Percentiles rank a stretch among this genome's conserved stretches.
Conservation (phyloP, 306 rosid species). For the Vigna reflexopilosa region DNA sequence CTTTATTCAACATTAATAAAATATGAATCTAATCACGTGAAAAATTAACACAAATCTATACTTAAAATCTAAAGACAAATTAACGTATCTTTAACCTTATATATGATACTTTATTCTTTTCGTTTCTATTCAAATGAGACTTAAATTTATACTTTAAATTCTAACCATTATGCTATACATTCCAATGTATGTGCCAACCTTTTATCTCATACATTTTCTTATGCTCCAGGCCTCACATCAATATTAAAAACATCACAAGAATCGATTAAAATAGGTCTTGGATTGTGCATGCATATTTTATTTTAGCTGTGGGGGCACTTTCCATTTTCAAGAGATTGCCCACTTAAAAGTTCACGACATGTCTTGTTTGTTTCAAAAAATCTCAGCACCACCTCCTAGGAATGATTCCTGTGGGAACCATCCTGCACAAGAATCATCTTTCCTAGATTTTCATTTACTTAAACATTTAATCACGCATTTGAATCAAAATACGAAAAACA, state of each 20-base stretch:
- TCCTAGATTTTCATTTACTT: not conserved
- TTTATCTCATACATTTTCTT: constrained; percentile 56
- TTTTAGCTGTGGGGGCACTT: constrained; percentile 53
- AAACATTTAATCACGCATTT: not conserved
- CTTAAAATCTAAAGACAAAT: too few species aligned
- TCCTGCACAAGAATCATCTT: constrained; percentile 34
- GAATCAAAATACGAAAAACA: not conserved
- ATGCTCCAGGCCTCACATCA: constrained; percentile 62
- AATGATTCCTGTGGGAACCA: constrained; percentile 62
- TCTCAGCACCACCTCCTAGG: constrained; percentile 51
- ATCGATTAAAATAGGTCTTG: constrained; percentile 20
- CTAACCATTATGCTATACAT: too few species aligned
- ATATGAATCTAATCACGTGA: too few species aligned
- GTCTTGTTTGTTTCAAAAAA: constrained; percentile 60
- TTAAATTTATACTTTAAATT: too few species aligned
- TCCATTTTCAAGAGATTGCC: constrained; percentile 47
- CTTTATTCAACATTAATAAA: too few species aligned
- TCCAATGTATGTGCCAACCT: not conserved
- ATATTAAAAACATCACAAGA: not conserved
- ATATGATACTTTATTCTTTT: too few species aligned
- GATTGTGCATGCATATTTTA: not conserved
- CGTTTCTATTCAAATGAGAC: too few species aligned
- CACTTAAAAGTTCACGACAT: constrained; percentile 58
- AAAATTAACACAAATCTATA: too few species aligned
- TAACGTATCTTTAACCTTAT: too few species aligned